Conservation (phyloP, 805 yeast species). For the Candida sithepensis region DNA sequence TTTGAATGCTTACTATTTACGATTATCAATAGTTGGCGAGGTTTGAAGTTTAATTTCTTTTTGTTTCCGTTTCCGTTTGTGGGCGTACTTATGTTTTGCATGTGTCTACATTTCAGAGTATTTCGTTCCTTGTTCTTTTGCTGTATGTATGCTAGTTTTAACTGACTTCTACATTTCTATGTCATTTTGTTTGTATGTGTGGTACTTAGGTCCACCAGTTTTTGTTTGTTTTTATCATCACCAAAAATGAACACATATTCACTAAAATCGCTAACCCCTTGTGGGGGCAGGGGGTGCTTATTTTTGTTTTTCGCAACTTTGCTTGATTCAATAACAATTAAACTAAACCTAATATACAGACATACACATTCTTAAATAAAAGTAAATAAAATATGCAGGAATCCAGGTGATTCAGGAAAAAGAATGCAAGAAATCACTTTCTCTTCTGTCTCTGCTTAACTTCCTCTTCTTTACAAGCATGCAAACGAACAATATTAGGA, state of each 20-base stretch:
- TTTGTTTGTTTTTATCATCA: background rate
- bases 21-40: background rate
- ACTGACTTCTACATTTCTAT: background rate
- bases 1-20: too few relatives aligned
- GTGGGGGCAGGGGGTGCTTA: too few relatives aligned
- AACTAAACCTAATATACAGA: background rate
- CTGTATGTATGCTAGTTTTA: slow-evolving; percentile 1
- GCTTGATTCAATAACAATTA: background rate
- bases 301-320: background rate
- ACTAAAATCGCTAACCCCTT: background rate
- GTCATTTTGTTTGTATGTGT: background rate
- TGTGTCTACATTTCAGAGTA: background rate
- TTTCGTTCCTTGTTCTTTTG: background rate
- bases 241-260: background rate
- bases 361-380: background rate
- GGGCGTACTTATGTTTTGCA: background rate
- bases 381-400: too few relatives aligned
- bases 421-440: slow-evolving; percentile 11
- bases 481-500: slow-evolving; percentile 75
- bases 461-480: slow-evolving; percentile 82
- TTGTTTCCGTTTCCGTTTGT: background rate
- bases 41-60: background rate
- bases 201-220: background rate
- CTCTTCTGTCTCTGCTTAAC: slow-evolving; percentile 54
- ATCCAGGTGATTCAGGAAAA: too few relatives aligned